Percentiles rank a stretch among this genome's conserved stretches.
phyloP scores from a whole-genome alignment of 1,139 yeast species.

The Starmera stellimalicola region DNA sequence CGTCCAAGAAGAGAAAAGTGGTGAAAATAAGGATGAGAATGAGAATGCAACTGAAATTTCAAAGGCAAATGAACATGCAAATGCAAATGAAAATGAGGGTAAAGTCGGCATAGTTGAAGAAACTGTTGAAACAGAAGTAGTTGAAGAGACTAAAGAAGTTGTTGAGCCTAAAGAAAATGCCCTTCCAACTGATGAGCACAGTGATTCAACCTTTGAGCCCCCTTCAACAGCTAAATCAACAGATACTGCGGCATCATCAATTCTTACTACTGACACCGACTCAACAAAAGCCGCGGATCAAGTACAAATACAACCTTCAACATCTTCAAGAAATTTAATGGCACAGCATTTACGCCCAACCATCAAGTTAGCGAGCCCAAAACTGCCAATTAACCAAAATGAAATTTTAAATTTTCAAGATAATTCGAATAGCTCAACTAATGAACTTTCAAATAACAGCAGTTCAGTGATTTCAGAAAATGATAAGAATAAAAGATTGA shows the following conservation, averaged over 20 bases:
- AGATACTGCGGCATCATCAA: constrained; percentile 14
- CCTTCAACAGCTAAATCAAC: constrained; percentile 19
- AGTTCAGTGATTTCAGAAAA: constrained; percentile 2
- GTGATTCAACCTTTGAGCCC: constrained; percentile 5
- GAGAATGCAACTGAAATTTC: not conserved
- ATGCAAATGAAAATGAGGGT: not conserved
- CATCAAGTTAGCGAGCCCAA: constrained; percentile 7
- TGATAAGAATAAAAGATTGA: constrained; percentile 9
- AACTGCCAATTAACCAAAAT: not conserved
- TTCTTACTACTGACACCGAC: constrained; percentile 11
- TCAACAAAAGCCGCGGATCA: not conserved
- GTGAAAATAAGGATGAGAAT: too few relatives aligned
- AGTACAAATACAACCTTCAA: not conserved
- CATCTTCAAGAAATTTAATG: constrained; percentile 8
- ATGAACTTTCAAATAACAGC: not conserved
- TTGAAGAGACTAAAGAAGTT: not conserved
- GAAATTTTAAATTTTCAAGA: not conserved
- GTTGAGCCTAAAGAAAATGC: not conserved
- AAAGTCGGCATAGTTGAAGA: too few relatives aligned
- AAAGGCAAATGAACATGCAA: not conserved
- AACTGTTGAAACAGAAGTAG: not conserved
- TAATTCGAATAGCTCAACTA: not conserved
- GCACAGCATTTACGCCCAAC: constrained; percentile 20
- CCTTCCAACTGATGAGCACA: not conserved
- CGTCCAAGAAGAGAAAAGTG: too few relatives aligned